Evolutionary conservation across 2,329 filamentous ascomycete species (phyloP).

Genomic region (Fusarium poae): DNA sequence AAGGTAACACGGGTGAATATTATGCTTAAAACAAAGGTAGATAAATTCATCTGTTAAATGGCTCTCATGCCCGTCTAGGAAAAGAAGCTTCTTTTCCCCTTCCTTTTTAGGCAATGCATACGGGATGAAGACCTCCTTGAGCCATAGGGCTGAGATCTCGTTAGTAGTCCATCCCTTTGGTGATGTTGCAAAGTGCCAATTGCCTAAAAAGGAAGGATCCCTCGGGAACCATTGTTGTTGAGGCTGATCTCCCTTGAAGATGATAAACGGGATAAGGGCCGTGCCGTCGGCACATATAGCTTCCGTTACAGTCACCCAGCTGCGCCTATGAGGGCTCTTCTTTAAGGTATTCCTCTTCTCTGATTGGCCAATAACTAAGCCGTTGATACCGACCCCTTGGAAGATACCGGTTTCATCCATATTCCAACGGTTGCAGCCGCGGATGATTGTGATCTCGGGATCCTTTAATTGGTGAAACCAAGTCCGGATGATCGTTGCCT

Average conservation of each 20-base stretch:
- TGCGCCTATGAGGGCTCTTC: not conserved
- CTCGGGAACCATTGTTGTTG: not conserved
- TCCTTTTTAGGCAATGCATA: not conserved
- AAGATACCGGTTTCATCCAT: not conserved
- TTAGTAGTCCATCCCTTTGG: slow-evolving; percentile 3
- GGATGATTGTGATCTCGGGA: not conserved
- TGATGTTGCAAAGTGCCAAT: not conserved
- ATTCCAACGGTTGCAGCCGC: not conserved
- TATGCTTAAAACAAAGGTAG: slow-evolving; percentile 2
- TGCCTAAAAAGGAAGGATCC: slow-evolving; percentile 4
- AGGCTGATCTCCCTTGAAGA: not conserved
- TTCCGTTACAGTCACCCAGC: not conserved
- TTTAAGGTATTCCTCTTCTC: not conserved
- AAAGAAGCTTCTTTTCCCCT: slow-evolving; percentile 5
- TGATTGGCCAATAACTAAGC: not conserved
- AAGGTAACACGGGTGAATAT: not conserved
- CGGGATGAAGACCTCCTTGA: slow-evolving; percentile 1
- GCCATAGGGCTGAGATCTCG: slow-evolving; percentile 2
- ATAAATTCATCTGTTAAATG: slow-evolving; percentile 2
- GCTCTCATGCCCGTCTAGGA: slow-evolving; percentile 1
- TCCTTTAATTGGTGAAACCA: not conserved
- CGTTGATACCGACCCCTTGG: not conserved
- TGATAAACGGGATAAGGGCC: slow-evolving; percentile 1
- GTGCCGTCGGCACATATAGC: not conserved
- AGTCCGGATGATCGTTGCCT: not conserved